Evolutionary conservation across 2,329 filamentous ascomycete species (phyloP), one percentile per base, ranked within the genome.

Genomic region (Sclerotinia nivalis): DNA sequence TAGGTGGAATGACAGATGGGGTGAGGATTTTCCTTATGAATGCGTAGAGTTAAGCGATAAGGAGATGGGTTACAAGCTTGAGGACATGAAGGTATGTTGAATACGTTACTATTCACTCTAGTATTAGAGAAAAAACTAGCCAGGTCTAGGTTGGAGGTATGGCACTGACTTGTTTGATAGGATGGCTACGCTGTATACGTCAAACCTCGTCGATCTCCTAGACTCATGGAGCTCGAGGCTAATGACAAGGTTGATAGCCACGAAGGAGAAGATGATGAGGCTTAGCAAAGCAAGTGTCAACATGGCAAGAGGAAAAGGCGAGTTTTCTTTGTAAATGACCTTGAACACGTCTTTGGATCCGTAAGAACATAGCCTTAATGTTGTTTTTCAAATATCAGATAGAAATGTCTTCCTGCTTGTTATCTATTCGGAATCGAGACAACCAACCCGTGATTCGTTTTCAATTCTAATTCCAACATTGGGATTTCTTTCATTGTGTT

Each of bases 1-100:
- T 37, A 65, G 61, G 12, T 65, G 61, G 61, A 28, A 20, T 25
- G 61, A 65, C 8, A 65, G n/a, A 20, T 65, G 61, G 61, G 47
- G 34, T 40, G 47, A 25, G 18, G 15, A 40, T 2, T 28, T 40
- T 28, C n/a, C 47, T 1, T 65, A 52, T 4, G 4, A 22, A 18
- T 52, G 34, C n/a, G 10, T 52, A 3, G 61, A 65, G 31, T 28
- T 65, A 50, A 37, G 61, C 20, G 47, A 65, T 28, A 40, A 22
- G 34, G 61, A 52, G 49, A 65, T 65, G 61, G 31, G 47, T 15
- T 52, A 20, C 13, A 65, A 50, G n/a, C 8, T 52, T n/a, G 34
- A 40, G 15, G 61, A 65, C 18, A 40, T 15, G 61, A 65, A 59
- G 55, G 55, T 59, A 59, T 25, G 34, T 59, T 59, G 22, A 40